Conservation (phyloP, 176 grass and related monocot species). For the Dactylis glomerata region DNA sequence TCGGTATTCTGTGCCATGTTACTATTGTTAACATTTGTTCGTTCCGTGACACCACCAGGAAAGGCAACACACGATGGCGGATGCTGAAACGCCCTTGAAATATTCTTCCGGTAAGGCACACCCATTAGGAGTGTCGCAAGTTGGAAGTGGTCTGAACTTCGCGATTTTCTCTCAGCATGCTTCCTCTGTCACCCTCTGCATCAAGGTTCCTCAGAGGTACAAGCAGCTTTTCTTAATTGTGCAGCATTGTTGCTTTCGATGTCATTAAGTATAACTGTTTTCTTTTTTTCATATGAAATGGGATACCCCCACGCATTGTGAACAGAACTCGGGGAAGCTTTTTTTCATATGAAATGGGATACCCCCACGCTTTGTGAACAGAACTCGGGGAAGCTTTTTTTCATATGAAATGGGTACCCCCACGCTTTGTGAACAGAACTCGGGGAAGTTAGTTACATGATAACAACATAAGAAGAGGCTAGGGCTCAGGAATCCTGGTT, state of each 20-base stretch:
- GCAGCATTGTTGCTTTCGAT: slow-evolving; percentile 19
- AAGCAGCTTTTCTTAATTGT: not conserved
- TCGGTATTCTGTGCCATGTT: not conserved
- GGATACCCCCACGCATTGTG: not conserved
- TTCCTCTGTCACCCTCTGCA: slow-evolving; percentile 75
- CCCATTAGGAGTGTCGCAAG: slow-evolving; percentile 76
- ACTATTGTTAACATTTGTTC: slow-evolving; percentile 14
- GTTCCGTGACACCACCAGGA: slow-evolving; percentile 45
- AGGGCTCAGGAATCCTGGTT: not conserved
- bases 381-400: not conserved
- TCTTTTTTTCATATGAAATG: not conserved
- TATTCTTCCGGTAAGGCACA: slow-evolving; percentile 69
- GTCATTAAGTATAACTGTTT: not conserved
- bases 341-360: not conserved
- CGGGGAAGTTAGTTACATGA: not conserved
- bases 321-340: not conserved
- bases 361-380: not conserved
- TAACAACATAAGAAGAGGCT: not conserved
- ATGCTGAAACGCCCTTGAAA: slow-evolving; percentile 31
- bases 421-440: not conserved
- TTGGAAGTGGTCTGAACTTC: slow-evolving; percentile 65
- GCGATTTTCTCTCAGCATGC: slow-evolving; percentile 88
- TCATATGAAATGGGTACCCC: not conserved
- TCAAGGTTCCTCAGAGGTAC: slow-evolving; percentile 58
- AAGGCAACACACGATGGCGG: slow-evolving; percentile 28